Evolutionary conservation across 2,329 filamentous ascomycete species (phyloP), one percentile per base, ranked within the genome.

Genomic region (Aspergillus sp.): DNA sequence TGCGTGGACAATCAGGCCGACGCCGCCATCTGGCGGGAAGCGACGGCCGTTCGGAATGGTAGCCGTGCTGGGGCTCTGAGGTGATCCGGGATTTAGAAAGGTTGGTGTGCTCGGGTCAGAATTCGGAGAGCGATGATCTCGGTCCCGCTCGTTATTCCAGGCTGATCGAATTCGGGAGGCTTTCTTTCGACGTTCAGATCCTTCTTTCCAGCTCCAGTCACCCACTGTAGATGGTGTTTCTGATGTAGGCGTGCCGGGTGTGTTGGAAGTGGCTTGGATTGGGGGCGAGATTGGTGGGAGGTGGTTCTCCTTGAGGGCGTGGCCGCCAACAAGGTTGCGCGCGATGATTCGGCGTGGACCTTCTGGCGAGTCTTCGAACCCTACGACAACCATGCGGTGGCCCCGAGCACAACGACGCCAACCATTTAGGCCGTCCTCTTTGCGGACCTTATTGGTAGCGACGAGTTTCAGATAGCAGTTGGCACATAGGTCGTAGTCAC

Each of bases 401-500:
- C 91, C 90, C 47, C 84, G 83, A 0, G 89, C 83, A 73, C 94
- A 98, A 53, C 93, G 85, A 11, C 93, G 85, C 94, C 94, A 97
- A 3, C 93, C 93, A 11, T 83, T 83, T 4, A 87, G 83, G 0
- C 93, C 93, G 66, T 97, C 93, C 63, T 93, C 90, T 19, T 82
- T 80, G 59, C 86, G 88, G 64, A 97, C 88, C 50, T 86, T 87
- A 8, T 85, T 84, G 0, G 84, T 83, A 2, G 82, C 77, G 1
- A 91, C 84, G 7, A 93, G 82, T 51, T 84, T 85, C 54, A 84
- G 79, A 75, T 97, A 97, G 81, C 93, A 97, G 4, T 84, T 81
- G 19, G 83, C 83, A 78, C 93, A 97, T 52, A 97, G 86, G 68
- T 97, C 92, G 75, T 95, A 96, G 74, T 96, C 91, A n/a, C 93